Evolutionary conservation across 208 protist genomes (phyloP), one percentile per base, ranked within the genome.

Genomic region (Trypanosoma platydactyli): DNA sequence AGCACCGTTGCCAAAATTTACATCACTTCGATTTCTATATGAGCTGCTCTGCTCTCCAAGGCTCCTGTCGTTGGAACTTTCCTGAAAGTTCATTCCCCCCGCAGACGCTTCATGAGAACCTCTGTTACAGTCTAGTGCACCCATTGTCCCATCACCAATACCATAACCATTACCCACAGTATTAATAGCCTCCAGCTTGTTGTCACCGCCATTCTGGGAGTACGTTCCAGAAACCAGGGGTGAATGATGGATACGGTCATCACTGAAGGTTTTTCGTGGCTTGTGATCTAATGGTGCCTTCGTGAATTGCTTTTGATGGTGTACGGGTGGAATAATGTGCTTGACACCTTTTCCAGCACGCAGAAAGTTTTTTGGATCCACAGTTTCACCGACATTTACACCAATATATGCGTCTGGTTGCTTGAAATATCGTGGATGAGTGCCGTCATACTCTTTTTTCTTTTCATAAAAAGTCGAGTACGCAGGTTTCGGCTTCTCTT

Each of bases 401-500:
- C 87, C 90, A 41, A 95, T 94, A 45, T 93, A 71, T 18, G 89
- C 89, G 41, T 91, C 76, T 1, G 84, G 75, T 58, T 92, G 86
- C 62, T 92, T 92, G 64, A 83, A 95, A 65, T 91, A 95, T 15
- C 81, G 75, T 9, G 76, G 65, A 57, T 93, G 81, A 0, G 89
- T 86, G 15, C 86, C 80, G 57, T 95, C 89, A 73, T 93, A 92
- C 46, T 93, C 79, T 67, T 95, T 95, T 0, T 77, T 76, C 25
- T 84, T 84, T 42, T 92, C 73, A 64, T 76, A 90, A 71, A 95
- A 95, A 0, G 89, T 95, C 1, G 89, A 95, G 63, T 92, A 95
- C 0, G 79, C 45, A 0, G 89, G 89, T 54, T 95, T 95, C 20
- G 73, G 41, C 46, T 70, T 78, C 20, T 91, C 85, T 9, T 66